Percentiles rank a stretch among this genome's conserved stretches.
Evolutionary conservation across 1,139 yeast genomes (phyloP).

Genomic region (Spencermartinsiella ligniputridi): DNA sequence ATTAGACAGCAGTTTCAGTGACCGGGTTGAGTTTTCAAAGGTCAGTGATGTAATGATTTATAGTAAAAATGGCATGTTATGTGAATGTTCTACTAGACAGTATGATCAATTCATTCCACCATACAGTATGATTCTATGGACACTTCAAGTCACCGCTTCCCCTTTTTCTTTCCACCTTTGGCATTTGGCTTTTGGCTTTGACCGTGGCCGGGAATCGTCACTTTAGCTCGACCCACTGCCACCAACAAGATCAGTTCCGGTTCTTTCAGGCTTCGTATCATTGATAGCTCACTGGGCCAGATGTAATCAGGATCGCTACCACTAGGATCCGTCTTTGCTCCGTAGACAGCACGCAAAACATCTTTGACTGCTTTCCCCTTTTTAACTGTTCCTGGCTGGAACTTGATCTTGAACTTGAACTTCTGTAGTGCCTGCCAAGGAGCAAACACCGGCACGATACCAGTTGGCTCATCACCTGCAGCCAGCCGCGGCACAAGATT

Average conservation of each 20-base stretch:
- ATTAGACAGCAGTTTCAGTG: slow-evolving; percentile 57
- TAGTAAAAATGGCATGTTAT: no score
- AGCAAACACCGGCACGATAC: slow-evolving; percentile 81
- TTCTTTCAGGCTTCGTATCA: slow-evolving; percentile 55
- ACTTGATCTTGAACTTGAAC: slow-evolving; percentile 75
- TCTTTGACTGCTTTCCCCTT: slow-evolving; percentile 85
- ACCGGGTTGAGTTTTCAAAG: no score
- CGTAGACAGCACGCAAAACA: slow-evolving; percentile 53
- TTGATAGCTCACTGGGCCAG: slow-evolving; percentile 68
- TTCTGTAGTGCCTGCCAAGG: slow-evolving; percentile 83
- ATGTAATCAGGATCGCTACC: slow-evolving; percentile 51
- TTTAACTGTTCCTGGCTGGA: slow-evolving; percentile 82
- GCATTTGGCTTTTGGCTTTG: slow-evolving; percentile 8
- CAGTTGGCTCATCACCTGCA: slow-evolving; percentile 42
- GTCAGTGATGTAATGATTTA: not conserved
- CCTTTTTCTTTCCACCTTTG: slow-evolving; percentile 14
- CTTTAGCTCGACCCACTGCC: slow-evolving; percentile 44
- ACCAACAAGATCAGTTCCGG: slow-evolving; percentile 48
- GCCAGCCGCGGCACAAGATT: slow-evolving; percentile 35
- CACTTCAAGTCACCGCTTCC: no score
- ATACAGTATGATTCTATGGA: no score
- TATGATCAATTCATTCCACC: no score
- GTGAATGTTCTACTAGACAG: no score
- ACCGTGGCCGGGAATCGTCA: slow-evolving; percentile 28
- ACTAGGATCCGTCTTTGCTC: slow-evolving; percentile 50